Percentiles rank a stretch among this genome's conserved stretches.
Evolutionary conservation across 2,329 filamentous ascomycete genomes (phyloP).

Genomic region (Cladosporium sp.): DNA sequence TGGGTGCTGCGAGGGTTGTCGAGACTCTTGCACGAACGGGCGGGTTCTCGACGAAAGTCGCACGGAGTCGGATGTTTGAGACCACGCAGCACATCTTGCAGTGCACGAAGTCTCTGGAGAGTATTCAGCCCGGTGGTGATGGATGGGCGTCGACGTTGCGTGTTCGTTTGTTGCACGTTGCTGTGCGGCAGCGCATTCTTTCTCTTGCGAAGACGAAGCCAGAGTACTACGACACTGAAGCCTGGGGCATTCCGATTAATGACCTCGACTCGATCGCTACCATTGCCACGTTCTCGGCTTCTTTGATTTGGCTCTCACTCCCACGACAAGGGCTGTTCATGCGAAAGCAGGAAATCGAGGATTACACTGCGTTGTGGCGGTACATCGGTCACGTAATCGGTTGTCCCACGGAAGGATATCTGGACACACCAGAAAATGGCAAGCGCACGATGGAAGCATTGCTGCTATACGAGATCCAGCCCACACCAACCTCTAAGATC

Average conservation of each 20-base stretch:
- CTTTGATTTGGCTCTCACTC: slow-evolving; percentile 67
- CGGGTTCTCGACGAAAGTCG: slow-evolving; percentile 70
- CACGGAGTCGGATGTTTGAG: slow-evolving; percentile 67
- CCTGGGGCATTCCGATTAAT: slow-evolving; percentile 69
- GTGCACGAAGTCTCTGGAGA: slow-evolving; percentile 65
- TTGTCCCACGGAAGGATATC: slow-evolving; percentile 61
- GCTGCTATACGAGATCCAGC: slow-evolving; percentile 65
- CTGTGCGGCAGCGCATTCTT: slow-evolving; percentile 66
- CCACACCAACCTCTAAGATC: slow-evolving; percentile 62
- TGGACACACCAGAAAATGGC: slow-evolving; percentile 59
- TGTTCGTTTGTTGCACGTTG: slow-evolving; percentile 69
- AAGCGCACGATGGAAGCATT: slow-evolving; percentile 69
- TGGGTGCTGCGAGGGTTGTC: slow-evolving; percentile 72
- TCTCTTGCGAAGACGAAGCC: slow-evolving; percentile 58
- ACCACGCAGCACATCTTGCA: slow-evolving; percentile 76
- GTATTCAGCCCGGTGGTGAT: slow-evolving; percentile 67
- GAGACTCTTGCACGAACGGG: slow-evolving; percentile 74
- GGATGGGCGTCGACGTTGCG: slow-evolving; percentile 67
- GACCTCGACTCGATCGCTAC: slow-evolving; percentile 75
- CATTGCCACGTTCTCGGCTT: slow-evolving; percentile 69
- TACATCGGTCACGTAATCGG: slow-evolving; percentile 73
- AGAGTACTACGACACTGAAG: slow-evolving; percentile 62
- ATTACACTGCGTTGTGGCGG: slow-evolving; percentile 76
- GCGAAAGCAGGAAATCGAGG: slow-evolving; percentile 61
- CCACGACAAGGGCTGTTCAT: slow-evolving; percentile 73